These are phyloP conservation scores for Thuidium tamariscinum DNA, from an alignment of 225 moss, liverwort and hornwort species.

Conservation along the genomic window DNA sequence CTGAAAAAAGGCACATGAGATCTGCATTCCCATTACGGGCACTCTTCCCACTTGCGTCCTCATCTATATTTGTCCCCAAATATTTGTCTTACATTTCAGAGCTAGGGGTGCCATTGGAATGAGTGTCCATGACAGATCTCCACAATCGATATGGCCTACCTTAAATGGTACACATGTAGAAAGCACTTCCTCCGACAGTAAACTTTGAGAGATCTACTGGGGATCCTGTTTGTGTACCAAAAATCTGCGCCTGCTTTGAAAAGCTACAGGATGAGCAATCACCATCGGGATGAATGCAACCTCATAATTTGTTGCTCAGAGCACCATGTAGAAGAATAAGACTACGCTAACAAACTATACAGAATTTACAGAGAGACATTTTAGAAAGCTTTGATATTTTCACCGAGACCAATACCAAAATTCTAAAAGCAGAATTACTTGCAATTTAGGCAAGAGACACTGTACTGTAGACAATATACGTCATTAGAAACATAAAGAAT, in stretches of 20 bases:
- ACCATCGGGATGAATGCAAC: not conserved
- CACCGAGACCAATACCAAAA: not conserved
- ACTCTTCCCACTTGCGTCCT: not conserved
- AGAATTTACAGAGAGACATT: not conserved
- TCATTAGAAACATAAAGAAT: not conserved
- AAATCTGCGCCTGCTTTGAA: not conserved
- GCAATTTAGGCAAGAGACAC: not conserved
- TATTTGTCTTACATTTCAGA: not conserved
- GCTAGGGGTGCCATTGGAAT: not conserved
- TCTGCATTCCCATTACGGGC: no score
- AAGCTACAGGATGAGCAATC: not conserved
- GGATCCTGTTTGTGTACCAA: not conserved
- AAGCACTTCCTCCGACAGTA: not conserved
- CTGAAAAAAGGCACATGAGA: not conserved
- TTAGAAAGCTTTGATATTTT: no score
- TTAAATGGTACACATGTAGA: not conserved
- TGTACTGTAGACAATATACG: not conserved
- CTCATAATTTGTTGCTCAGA: not conserved
- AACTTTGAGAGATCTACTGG: not conserved
- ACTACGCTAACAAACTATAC: not conserved
- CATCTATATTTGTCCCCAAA: not conserved
- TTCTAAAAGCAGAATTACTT: not conserved
- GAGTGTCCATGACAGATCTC: no score
- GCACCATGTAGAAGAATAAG: not conserved
- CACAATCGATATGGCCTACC: not conserved